phyloP scores from a whole-genome alignment of 1,139 yeast species.

The Saccharomyces hybrid region DNA sequence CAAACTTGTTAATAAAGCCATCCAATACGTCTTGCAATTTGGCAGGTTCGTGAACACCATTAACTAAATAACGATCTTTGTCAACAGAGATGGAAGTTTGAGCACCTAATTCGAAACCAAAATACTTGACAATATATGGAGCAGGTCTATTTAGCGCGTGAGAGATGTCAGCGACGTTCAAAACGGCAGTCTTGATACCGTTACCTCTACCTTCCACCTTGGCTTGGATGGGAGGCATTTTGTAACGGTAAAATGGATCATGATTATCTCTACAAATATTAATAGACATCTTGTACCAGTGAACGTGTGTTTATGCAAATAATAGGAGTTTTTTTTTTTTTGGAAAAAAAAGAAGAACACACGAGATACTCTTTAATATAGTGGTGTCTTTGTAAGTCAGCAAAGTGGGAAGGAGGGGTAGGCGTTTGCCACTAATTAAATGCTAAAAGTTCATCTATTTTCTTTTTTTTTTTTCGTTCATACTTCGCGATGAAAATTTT shows the following conservation, averaged over 20 bases:
- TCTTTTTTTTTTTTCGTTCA: no score
- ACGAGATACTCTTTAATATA: neutral
- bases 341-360: neutral
- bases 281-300: slow-evolving; percentile 58
- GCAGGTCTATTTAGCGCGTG: slow-evolving; percentile 93
- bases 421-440: no score
- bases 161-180: slow-evolving; percentile 87
- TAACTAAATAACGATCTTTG: slow-evolving; percentile 82
- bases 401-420: neutral
- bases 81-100: slow-evolving; percentile 77
- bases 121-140: slow-evolving; percentile 82
- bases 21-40: slow-evolving; percentile 92
- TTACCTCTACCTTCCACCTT: slow-evolving; percentile 99
- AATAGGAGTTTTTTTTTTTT: neutral
- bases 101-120: slow-evolving; percentile 96
- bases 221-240: slow-evolving; percentile 96
- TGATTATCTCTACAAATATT: slow-evolving; percentile 95
- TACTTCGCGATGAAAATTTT: no score
- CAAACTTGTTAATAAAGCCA: slow-evolving; percentile 88
- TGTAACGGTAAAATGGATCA: slow-evolving; percentile 98
- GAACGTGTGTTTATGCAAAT: neutral
- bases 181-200: slow-evolving; percentile 94
- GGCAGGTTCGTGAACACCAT: slow-evolving; percentile 88
- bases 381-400: neutral
- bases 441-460: no score